phyloP scores from a whole-genome alignment of 768 basidiomycete genomes.

The Harrya chromipes region DNA sequence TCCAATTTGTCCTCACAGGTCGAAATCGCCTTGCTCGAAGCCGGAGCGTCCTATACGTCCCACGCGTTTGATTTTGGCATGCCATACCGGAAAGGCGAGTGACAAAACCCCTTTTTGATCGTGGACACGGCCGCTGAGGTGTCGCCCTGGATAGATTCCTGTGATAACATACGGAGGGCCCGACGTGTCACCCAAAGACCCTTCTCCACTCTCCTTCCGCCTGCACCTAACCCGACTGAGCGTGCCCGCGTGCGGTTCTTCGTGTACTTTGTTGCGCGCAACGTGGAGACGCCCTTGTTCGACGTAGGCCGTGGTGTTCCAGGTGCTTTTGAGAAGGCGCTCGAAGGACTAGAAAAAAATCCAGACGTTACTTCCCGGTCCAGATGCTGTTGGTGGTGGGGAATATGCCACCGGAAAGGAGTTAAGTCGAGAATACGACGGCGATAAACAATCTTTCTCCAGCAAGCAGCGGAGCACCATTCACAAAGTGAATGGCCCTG shows the following conservation, averaged over 20 bases:
- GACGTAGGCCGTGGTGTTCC: constrained; percentile 26
- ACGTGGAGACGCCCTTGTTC: constrained; percentile 37
- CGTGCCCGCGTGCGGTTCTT: constrained; percentile 62
- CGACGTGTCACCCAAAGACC: constrained; percentile 45
- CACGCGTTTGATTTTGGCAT: constrained; percentile 50
- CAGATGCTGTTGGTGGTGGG: constrained; percentile 40
- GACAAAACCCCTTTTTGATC: too few species aligned
- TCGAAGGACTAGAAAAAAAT: constrained; percentile 2
- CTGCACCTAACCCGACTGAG: constrained; percentile 40
- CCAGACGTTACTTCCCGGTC: constrained; percentile 21
- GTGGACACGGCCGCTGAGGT: background rate
- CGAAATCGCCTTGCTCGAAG: constrained; percentile 57
- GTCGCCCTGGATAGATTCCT: constrained; percentile 40
- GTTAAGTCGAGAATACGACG: too few species aligned
- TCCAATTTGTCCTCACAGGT: constrained; percentile 40
- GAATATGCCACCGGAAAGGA: constrained; percentile 36
- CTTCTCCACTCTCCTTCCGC: constrained; percentile 58
- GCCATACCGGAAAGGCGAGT: constrained; percentile 51
- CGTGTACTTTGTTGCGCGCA: constrained; percentile 48
- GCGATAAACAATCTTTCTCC: too few species aligned
- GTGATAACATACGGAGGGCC: constrained; percentile 62
- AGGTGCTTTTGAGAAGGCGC: background rate
- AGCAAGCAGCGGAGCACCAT: too few species aligned
- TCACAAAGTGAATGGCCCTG: too few species aligned
- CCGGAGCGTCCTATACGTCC: constrained; percentile 44